Conservation (phyloP, 768 basidiomycete genomes). For the Mycena leptocephala region DNA sequence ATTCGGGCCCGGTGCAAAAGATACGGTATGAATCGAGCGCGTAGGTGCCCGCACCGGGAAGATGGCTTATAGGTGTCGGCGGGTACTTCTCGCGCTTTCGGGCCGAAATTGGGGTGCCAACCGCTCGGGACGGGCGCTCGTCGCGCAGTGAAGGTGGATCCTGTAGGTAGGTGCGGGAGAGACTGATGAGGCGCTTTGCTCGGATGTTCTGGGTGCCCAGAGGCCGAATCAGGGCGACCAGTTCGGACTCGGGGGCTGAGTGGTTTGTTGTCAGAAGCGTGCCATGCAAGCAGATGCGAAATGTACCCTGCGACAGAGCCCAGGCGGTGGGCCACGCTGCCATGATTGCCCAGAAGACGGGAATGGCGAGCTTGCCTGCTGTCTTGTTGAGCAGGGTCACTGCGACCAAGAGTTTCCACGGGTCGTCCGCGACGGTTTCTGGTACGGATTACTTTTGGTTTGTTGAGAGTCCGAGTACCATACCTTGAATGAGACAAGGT, state of each 20-base stretch:
- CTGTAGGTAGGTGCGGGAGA: constrained; percentile 68
- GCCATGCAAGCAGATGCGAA: background rate
- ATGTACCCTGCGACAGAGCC: constrained; percentile 65
- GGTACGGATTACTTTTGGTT: background rate
- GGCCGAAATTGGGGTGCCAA: constrained; percentile 30
- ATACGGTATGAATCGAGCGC: constrained; percentile 86
- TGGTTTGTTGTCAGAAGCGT: background rate
- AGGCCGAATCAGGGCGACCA: constrained; percentile 63
- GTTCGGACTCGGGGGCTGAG: constrained; percentile 61
- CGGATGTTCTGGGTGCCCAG: constrained; percentile 77
- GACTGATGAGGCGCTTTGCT: constrained; percentile 66
- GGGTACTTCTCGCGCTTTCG: constrained; percentile 55
- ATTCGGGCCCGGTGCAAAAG: constrained; percentile 63
- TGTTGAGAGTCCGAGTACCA: background rate
- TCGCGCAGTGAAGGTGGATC: constrained; percentile 57
- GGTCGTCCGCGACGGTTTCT: constrained; percentile 70
- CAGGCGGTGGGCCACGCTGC: constrained; percentile 72
- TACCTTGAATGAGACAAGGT: constrained; percentile 61
- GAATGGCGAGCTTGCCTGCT: constrained; percentile 73
- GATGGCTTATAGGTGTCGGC: constrained; percentile 67
- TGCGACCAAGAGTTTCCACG: constrained; percentile 82
- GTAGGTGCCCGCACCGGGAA: constrained; percentile 79
- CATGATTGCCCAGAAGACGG: constrained; percentile 75
- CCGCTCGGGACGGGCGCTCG: constrained; percentile 49
- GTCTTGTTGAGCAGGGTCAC: constrained; percentile 83